A percentile compares a stretch with the other conserved stretches of the same genome.
Conservation (phyloP, 2,329 filamentous ascomycete species). For the Ophiostoma pallidulum region DNA sequence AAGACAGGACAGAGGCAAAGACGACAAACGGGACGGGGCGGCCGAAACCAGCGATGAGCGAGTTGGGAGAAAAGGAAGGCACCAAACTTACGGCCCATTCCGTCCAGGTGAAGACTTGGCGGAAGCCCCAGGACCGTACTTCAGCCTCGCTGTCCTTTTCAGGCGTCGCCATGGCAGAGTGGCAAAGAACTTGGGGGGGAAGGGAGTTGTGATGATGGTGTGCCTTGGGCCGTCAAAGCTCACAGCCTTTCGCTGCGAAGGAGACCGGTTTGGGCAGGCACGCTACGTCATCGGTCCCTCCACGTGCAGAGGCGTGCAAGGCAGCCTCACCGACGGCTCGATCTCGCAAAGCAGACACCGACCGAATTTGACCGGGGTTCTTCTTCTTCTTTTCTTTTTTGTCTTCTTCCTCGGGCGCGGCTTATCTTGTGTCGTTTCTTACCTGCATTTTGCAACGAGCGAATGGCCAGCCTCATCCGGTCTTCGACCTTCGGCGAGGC, state of each 20-base stretch:
- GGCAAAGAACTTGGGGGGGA: too few species aligned
- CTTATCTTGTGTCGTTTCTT: too few species aligned
- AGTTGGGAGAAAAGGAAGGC: constrained; percentile 7
- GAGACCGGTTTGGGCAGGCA: background rate
- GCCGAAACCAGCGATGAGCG: too few species aligned
- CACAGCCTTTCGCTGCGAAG: background rate
- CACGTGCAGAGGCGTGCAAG: background rate
- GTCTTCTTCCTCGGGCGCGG: too few species aligned
- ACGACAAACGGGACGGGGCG: too few species aligned
- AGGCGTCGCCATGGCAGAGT: constrained; percentile 2
- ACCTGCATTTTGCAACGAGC: background rate
- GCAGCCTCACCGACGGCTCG: background rate
- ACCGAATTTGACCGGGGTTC: background rate
- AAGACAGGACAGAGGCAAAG: too few species aligned
- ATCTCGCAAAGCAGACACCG: background rate
- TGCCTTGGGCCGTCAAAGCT: background rate
- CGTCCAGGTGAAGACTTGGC: constrained; percentile 61
- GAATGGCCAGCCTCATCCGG: background rate
- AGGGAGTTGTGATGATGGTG: background rate
- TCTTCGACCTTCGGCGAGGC: background rate
- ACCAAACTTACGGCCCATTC: constrained; percentile 50
- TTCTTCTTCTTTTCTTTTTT: background rate
- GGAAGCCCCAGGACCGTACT: constrained; percentile 61
- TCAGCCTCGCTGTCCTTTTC: constrained; percentile 45
- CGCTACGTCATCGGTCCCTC: constrained; percentile 1